phyloP scores from a whole-genome alignment of 805 yeast genomes.

The Candida glaebosa region DNA sequence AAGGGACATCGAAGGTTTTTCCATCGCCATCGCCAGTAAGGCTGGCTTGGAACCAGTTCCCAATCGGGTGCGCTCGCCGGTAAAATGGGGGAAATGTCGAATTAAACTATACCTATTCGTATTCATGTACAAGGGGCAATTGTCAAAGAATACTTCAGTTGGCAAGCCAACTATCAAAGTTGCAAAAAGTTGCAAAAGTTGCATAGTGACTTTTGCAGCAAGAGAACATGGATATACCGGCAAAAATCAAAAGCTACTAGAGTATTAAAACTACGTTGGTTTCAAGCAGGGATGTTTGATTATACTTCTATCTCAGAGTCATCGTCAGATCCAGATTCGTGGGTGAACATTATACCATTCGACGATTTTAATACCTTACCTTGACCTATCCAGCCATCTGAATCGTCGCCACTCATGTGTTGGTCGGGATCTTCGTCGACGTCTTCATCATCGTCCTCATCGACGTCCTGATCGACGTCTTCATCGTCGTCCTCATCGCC shows the following conservation, averaged over 20 bases:
- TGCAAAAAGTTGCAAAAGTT: not conserved
- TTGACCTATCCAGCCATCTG: conserved; percentile 29
- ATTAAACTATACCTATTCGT: not conserved
- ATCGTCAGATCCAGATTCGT: conserved; percentile 7
- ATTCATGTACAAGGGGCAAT: not conserved
- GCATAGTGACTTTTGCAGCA: not conserved
- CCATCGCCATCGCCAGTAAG: too few relatives aligned
- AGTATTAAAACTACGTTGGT: too few relatives aligned
- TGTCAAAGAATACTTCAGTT: not conserved
- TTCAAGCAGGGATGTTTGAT: too few relatives aligned
- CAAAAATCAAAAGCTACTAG: too few relatives aligned
- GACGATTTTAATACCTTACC: conserved; percentile 11
- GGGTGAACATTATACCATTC: conserved; percentile 12
- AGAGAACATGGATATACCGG: too few relatives aligned
- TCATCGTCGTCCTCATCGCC: conserved; percentile 22
- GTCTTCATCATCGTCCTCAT: conserved; percentile 21
- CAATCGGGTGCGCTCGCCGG: too few relatives aligned
- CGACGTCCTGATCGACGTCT: conserved; percentile 27
- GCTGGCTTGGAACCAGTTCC: too few relatives aligned
- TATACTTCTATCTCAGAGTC: conserved; percentile 8
- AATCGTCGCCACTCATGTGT: conserved; percentile 25
- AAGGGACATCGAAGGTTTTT: too few relatives aligned
- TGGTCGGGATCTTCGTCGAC: conserved; percentile 24
- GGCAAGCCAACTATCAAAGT: not conserved
- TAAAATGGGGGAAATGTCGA: too few relatives aligned